Conservation (phyloP, 192 early-diverging fungal species). For the Dispira simplex region DNA sequence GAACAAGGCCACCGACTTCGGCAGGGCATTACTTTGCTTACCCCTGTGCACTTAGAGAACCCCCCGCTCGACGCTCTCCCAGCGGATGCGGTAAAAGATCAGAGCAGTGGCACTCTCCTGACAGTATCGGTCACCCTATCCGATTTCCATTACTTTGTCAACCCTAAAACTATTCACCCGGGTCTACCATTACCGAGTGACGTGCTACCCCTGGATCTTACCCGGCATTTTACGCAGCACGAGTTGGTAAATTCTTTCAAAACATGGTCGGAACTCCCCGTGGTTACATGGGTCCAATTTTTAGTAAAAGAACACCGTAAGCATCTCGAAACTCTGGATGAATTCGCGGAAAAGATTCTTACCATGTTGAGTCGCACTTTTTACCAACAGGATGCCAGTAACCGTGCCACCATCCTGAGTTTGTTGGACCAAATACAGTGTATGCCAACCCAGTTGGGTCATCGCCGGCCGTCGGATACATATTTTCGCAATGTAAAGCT, state of each 20-base stretch:
- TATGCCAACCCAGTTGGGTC: conserved; percentile 54
- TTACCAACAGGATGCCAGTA: conserved; percentile 13
- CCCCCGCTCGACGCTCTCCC: too few species aligned
- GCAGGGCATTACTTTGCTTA: neutral
- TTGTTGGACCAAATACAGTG: conserved; percentile 26
- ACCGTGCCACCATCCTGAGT: conserved; percentile 17
- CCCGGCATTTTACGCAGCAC: conserved; percentile 38
- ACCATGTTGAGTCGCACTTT: conserved; percentile 32
- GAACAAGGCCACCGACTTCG: neutral
- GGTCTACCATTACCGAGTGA: conserved; percentile 41
- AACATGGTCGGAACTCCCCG: conserved; percentile 32
- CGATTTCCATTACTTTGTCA: conserved; percentile 38
- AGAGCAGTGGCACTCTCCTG: too few species aligned
- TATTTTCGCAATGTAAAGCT: conserved; percentile 70
- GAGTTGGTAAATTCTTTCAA: conserved; percentile 39
- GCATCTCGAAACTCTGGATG: conserved; percentile 29
- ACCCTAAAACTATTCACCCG: conserved; percentile 45
- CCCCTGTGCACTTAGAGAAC: too few species aligned
- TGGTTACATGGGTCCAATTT: conserved; percentile 46
- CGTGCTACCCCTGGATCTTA: conserved; percentile 43
- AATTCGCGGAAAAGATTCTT: conserved; percentile 54
- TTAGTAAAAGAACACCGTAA: conserved; percentile 19
- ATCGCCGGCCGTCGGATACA: conserved; percentile 44
- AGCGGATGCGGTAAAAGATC: too few species aligned
- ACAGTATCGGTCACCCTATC: conserved; percentile 23